phyloP scores from a whole-genome alignment of 2,329 filamentous ascomycete species.

The Scopulariopsis brevicaulis region DNA sequence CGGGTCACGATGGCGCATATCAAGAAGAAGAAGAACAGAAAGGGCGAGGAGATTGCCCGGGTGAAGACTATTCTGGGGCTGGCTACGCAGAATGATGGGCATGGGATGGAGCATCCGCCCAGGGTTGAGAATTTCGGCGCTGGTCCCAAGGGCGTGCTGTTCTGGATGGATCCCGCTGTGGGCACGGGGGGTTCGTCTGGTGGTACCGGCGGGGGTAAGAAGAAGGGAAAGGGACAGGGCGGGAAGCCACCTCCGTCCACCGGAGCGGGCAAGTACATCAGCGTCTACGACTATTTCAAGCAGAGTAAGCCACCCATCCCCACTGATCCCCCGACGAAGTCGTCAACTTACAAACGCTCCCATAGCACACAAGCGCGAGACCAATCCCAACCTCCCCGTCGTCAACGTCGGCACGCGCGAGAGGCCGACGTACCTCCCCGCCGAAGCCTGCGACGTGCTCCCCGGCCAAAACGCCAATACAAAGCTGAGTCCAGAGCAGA shows the following conservation, averaged over 20 bases:
- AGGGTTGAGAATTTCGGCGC: slow-evolving; percentile 22
- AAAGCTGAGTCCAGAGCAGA: slow-evolving; percentile 36
- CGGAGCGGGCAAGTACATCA: slow-evolving; percentile 28
- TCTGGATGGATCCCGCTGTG: slow-evolving; percentile 28
- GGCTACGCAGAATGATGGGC: slow-evolving; percentile 21
- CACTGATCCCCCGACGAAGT: too few relatives aligned
- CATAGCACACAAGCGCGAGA: slow-evolving; percentile 16
- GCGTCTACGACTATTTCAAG: slow-evolving; percentile 38
- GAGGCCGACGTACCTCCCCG: slow-evolving; percentile 53
- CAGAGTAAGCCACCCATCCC: slow-evolving; percentile 18
- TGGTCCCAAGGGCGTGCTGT: slow-evolving; percentile 39
- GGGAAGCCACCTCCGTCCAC: slow-evolving; percentile 6
- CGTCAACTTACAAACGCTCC: slow-evolving; percentile 10
- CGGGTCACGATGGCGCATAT: slow-evolving; percentile 26
- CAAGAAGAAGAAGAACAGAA: slow-evolving; percentile 16
- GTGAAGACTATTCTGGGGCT: slow-evolving; percentile 24
- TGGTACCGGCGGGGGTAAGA: background rate
- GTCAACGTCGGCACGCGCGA: slow-evolving; percentile 51
- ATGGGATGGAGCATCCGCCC: slow-evolving; percentile 13
- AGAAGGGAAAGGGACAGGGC: slow-evolving; percentile 2
- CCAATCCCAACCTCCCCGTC: slow-evolving; percentile 36
- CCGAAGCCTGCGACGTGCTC: slow-evolving; percentile 52
- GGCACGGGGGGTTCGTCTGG: slow-evolving; percentile 1
- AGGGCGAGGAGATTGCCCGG: slow-evolving; percentile 13
- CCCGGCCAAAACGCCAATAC: slow-evolving; percentile 15